Percentiles rank a stretch among this genome's conserved stretches.
Evolutionary conservation across 169 alveolate genomes (phyloP).

Genomic region (Plasmodium cynomolgi): DNA sequence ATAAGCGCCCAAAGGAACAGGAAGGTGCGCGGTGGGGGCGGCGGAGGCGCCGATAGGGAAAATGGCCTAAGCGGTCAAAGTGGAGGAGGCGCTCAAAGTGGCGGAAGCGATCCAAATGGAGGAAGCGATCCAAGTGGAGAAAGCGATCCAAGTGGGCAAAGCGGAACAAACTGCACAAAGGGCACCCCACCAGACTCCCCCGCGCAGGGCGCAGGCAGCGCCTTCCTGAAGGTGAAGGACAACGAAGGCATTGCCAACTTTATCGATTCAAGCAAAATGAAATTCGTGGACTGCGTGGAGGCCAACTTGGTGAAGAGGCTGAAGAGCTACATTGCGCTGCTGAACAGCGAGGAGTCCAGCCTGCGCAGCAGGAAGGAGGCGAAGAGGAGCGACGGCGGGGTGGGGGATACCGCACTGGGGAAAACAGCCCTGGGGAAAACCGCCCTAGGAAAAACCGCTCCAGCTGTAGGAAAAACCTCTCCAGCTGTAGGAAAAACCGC

Average conservation of each 20-base stretch:
- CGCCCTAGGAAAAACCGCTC: too few relatives aligned
- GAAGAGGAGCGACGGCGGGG: background rate
- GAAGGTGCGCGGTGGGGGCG: background rate
- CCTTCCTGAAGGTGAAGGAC: constrained; percentile 32
- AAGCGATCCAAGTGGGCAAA: background rate
- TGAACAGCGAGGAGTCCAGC: constrained; percentile 41
- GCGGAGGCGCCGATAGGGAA: too few relatives aligned
- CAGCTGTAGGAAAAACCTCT: too few relatives aligned
- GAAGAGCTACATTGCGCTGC: constrained; percentile 21
- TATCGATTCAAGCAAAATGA: constrained; percentile 34
- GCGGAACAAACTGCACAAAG: background rate
- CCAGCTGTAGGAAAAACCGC: background rate
- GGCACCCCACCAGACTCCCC: background rate
- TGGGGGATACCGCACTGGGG: background rate
- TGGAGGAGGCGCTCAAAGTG: background rate
- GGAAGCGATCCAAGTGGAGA: background rate
- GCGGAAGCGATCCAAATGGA: background rate
- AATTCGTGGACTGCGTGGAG: constrained; percentile 29
- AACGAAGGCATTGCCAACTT: constrained; percentile 22
- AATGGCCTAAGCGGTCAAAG: background rate
- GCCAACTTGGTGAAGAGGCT: constrained; percentile 35
- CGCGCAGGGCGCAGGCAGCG: background rate
- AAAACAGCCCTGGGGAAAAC: background rate
- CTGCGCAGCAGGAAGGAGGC: constrained; percentile 12
- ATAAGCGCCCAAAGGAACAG: constrained; percentile 3